Percentiles rank a stretch among this genome's conserved stretches.
phyloP scores from a whole-genome alignment of 352 stramenopile species.

The Phytopythium ostracodes region DNA sequence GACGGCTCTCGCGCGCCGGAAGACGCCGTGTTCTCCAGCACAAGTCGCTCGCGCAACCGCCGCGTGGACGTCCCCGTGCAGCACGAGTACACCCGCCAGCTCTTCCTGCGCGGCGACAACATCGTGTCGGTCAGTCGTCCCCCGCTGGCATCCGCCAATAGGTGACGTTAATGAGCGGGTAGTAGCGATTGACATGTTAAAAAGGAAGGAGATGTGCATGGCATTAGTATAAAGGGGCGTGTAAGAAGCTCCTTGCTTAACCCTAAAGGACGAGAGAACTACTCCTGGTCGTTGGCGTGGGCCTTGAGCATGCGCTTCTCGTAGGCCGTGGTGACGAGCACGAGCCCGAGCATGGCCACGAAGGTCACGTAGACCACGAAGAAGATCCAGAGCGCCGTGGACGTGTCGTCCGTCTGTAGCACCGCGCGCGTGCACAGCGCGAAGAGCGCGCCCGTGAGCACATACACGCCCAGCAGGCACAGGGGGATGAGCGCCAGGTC shows the following conservation, averaged over 20 bases:
- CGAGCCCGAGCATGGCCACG: slow-evolving; percentile 53
- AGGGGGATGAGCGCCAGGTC: slow-evolving; percentile 73
- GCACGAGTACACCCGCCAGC: slow-evolving; percentile 68
- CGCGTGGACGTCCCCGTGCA: slow-evolving; percentile 19
- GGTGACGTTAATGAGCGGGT: slow-evolving; percentile 11
- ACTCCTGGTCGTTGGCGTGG: slow-evolving; percentile 32
- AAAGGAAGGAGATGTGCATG: slow-evolving; percentile 7
- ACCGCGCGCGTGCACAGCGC: slow-evolving; percentile 65
- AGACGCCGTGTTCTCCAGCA: slow-evolving; percentile 43
- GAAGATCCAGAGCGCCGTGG: slow-evolving; percentile 78
- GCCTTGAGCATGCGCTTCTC: slow-evolving; percentile 57
- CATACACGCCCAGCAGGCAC: slow-evolving; percentile 54
- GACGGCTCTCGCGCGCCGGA: slow-evolving; percentile 14
- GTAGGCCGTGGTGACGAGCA: slow-evolving; percentile 60
- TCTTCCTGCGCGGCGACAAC: slow-evolving; percentile 93
- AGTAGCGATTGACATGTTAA: no score
- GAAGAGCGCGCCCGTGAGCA: slow-evolving; percentile 61
- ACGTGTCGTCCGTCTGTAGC: slow-evolving; percentile 73
- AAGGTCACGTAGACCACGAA: slow-evolving; percentile 70
- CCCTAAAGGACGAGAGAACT: slow-evolving; percentile 1
- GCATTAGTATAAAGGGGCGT: background rate
- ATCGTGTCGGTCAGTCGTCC: slow-evolving; percentile 69
- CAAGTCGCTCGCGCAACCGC: slow-evolving; percentile 38
- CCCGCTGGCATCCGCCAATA: slow-evolving; percentile 21
- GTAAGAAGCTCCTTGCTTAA: background rate